These are phyloP conservation scores for Camelina laxa DNA, from an alignment of 345 rosid species.

Conservation along the genomic window DNA sequence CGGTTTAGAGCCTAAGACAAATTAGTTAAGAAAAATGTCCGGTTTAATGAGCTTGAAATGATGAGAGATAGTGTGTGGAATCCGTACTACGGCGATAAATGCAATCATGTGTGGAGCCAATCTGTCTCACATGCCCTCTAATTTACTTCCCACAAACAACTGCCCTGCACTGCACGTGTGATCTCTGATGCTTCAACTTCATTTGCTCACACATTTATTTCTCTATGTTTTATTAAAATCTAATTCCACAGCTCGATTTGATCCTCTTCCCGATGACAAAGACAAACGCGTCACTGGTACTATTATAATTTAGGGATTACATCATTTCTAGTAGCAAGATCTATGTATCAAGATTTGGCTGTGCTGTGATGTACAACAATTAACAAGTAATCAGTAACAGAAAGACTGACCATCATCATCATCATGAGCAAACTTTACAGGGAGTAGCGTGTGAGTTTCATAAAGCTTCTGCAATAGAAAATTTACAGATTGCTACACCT, in stretches of 20 bases:
- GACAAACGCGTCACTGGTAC: conserved; percentile 24
- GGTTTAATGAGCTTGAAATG: conserved; percentile 18
- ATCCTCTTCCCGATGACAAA: conserved; percentile 40
- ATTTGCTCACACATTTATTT: conserved; percentile 9
- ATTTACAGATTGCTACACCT: conserved; percentile 47
- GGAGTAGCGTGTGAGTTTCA: conserved; percentile 29
- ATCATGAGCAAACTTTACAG: conserved; percentile 17
- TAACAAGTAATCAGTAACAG: not conserved
- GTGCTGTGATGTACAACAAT: not conserved
- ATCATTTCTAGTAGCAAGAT: not conserved
- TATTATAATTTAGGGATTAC: not conserved
- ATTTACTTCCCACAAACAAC: conserved; percentile 8
- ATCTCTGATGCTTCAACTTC: conserved; percentile 29
- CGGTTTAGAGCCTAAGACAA: conserved; percentile 24
- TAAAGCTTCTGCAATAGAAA: conserved; percentile 35
- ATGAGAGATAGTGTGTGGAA: conserved; percentile 8
- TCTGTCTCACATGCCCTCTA: conserved; percentile 41
- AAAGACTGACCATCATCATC: conserved; percentile 12
- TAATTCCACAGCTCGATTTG: conserved; percentile 30
- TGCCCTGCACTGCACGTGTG: conserved; percentile 35
- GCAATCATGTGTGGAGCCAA: conserved; percentile 48
- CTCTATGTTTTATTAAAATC: not conserved
- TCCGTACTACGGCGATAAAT: conserved; percentile 41
- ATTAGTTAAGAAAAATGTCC: not conserved
- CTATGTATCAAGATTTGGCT: not conserved